These are phyloP conservation scores for Aspergillus udagawae DNA, from an alignment of 2,329 filamentous ascomycete species.

Conservation along the genomic window DNA sequence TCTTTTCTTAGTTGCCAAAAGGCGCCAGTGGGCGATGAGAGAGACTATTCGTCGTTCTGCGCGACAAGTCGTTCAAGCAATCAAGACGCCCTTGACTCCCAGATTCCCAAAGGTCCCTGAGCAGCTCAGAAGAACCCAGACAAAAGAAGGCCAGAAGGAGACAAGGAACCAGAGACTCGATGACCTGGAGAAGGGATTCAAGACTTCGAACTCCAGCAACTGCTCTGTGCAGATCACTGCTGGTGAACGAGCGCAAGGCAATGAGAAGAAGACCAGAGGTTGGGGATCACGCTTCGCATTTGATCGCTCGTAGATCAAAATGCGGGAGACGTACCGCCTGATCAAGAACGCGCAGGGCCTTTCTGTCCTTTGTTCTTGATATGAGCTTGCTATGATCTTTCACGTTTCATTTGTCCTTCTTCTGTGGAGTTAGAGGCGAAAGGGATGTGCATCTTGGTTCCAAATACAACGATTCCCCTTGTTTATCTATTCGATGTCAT, in stretches of 20 bases:
- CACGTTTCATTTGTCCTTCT: background rate
- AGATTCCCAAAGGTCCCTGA: slow-evolving; percentile 6
- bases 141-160: background rate
- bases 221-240: slow-evolving; percentile 1
- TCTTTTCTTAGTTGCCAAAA: slow-evolving; percentile 17
- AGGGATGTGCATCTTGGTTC: no score
- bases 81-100: slow-evolving; percentile 14
- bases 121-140: background rate
- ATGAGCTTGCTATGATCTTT: background rate
- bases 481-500: no score
- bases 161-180: background rate
- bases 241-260: background rate
- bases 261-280: background rate
- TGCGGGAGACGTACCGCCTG: background rate
- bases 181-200: slow-evolving; percentile 10
- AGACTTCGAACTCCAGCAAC: background rate
- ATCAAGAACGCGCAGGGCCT: background rate
- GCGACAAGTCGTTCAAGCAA: slow-evolving; percentile 11
- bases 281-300: slow-evolving; percentile 15
- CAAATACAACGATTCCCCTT: no score
- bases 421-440: no score
- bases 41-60: slow-evolving; percentile 13
- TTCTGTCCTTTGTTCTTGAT: background rate
- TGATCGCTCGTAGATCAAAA: slow-evolving; percentile 1
- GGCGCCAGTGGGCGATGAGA: slow-evolving; percentile 17